Base-by-base conservation (phyloP, 2,329 filamentous ascomycete genomes). In the Arachnomyces sp. region DNA sequence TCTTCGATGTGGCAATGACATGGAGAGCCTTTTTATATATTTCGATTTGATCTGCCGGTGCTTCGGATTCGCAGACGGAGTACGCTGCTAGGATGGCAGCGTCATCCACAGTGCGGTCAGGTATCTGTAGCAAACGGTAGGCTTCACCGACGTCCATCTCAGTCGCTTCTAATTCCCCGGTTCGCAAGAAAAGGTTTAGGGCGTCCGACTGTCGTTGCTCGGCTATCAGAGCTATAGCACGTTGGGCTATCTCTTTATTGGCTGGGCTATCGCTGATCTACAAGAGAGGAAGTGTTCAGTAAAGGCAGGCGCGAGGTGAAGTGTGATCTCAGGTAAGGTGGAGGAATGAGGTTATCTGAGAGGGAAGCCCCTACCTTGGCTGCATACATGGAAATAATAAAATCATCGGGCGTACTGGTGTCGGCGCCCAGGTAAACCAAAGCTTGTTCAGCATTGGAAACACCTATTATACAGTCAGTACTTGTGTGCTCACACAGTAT, bases 381-480 rank as follows among this genome's bases (percentile, higher is more conserved):
- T 20, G 70, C 66, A 48, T 67, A 77, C 61, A 78, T 68, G 2
- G 77, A 69, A 36, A 71, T 60, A 29, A 82, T 65, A 46, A 74
- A 75, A 35, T 79, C 74, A 51, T 81, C 77, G 2, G 67, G 51
- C 7, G 67, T 72, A 8, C 60, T 59, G 18, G 60, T 56, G 38
- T 67, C 62, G 8, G 76, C 71, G 6, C 71, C 74, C 9, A 84
- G 65, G 62, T 74, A 84, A 9, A 72, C 63, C 25, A 82, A 65
- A 1, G 81, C 81, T 53, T 83, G 76, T 34, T 77, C 71, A 40
- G 76, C 73, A n/a, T 72, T 78, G 45, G 79, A 71, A 18, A 81
- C 67, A 11, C 67, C 67, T 70, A 44, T 36, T 31, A 35, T 31
- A 33, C n/a, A 39, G 37, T 44, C 25, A 43, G 28, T 34, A 31